A percentile compares a stretch with the other conserved stretches of the same genome.
Conservation (phyloP, 106 monocot genomes). For the Vanilla planifolia region DNA sequence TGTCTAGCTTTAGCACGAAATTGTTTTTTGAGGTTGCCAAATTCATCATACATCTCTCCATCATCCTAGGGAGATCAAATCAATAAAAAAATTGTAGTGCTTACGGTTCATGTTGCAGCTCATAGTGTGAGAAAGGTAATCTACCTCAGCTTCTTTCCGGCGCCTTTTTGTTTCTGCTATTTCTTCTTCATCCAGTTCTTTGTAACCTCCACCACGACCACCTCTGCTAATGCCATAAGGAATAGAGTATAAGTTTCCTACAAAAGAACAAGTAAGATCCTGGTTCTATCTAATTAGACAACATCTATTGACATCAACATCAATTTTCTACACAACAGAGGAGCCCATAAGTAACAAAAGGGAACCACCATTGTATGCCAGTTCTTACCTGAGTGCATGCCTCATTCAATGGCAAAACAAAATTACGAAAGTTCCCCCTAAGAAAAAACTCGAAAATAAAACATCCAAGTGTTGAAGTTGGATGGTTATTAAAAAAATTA, state of each 20-base stretch:
- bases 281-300: no score
- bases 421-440: no score
- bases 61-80: conserved; percentile 65
- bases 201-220: conserved; percentile 90
- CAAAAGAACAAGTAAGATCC: background rate
- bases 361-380: no score
- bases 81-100: background rate
- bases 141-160: conserved; percentile 81
- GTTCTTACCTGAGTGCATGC: no score
- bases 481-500: no score
- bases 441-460: no score
- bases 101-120: background rate
- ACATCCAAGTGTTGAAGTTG: no score
- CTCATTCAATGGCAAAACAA: no score
- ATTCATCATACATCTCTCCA: conserved; percentile 98
- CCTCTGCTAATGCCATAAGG: conserved; percentile 33
- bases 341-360: no score
- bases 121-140: background rate
- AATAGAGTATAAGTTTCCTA: background rate
- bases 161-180: conserved; percentile 87
- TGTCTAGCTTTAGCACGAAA: conserved; percentile 87
- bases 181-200: conserved; percentile 99
- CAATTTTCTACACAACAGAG: no score
- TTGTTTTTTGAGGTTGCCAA: conserved; percentile 99
- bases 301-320: no score